Evolutionary conservation across 495 filamentous ascomycete genomes (phyloP).

Genomic region (Tetracladium marchalianum): DNA sequence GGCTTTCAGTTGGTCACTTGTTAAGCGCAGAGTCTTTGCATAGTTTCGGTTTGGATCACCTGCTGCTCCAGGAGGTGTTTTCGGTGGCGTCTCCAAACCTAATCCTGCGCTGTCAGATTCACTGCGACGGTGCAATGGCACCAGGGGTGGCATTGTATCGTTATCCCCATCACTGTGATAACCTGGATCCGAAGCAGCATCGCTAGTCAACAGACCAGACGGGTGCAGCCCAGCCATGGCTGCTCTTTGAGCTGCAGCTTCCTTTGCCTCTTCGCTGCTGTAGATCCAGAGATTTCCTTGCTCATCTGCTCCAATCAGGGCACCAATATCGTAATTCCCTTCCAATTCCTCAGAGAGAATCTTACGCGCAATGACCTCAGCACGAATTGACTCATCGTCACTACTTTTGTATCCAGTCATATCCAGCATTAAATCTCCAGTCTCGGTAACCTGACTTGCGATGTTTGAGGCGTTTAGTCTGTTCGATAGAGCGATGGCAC

Average conservation of each 20-base stretch:
- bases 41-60: conserved; percentile 75
- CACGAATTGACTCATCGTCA: conserved; percentile 82
- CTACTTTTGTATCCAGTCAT: conserved; percentile 95
- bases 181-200: conserved; percentile 83
- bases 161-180: conserved; percentile 78
- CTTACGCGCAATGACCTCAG: conserved; percentile 88
- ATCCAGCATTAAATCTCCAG: conserved; percentile 94
- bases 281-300: conserved; percentile 98
- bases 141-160: conserved; percentile 23
- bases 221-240: conserved; percentile 12
- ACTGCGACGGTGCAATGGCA: conserved; percentile 40
- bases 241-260: conserved; percentile 46
- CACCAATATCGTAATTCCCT: conserved; percentile 91
- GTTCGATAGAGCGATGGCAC: conserved; percentile 78
- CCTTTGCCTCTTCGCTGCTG: conserved; percentile 92
- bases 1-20: conserved; percentile 88
- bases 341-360: conserved; percentile 92
- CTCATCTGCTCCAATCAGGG: conserved; percentile 89
- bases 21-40: conserved; percentile 93
- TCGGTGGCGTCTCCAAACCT: conserved; percentile 63
- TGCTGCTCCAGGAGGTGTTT: conserved; percentile 53
- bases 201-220: conserved; percentile 42
- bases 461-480: conserved; percentile 87
- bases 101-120: conserved; percentile 62
- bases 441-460: conserved; percentile 79